These are phyloP conservation scores for Syzygium aqueum DNA, from an alignment of 345 rosid species.

Conservation along the genomic window DNA sequence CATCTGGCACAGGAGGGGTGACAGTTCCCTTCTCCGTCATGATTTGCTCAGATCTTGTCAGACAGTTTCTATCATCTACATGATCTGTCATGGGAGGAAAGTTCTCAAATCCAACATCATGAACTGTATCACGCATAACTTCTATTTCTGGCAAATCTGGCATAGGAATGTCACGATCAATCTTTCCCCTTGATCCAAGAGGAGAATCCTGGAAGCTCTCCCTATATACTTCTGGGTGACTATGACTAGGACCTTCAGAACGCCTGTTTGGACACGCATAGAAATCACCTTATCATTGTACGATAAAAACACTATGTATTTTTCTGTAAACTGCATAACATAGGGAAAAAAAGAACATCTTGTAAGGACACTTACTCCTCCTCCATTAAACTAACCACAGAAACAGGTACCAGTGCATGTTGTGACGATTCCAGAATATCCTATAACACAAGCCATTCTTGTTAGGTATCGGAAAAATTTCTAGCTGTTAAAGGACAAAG, in stretches of 20 bases:
- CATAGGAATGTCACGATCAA: slow-evolving; percentile 13
- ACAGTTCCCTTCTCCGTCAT: slow-evolving; percentile 28
- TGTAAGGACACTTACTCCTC: not conserved
- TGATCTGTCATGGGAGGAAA: slow-evolving; percentile 15
- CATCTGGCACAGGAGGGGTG: slow-evolving; percentile 30
- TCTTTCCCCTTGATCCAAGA: not conserved
- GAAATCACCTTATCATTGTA: not conserved
- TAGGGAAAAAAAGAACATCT: not conserved
- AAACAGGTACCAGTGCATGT: not conserved
- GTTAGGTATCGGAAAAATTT: not conserved
- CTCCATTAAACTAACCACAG: not conserved
- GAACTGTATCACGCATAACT: slow-evolving; percentile 42
- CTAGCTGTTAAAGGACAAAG: not conserved
- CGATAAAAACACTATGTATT: not conserved
- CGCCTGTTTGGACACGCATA: not conserved
- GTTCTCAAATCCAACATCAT: slow-evolving; percentile 18
- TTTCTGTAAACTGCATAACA: not conserved
- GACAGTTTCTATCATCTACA: slow-evolving; percentile 2
- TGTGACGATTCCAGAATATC: not conserved
- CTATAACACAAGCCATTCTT: not conserved
- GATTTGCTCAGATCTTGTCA: slow-evolving; percentile 20
- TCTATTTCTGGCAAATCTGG: slow-evolving; percentile 44
- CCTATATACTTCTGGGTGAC: slow-evolving; percentile 23
- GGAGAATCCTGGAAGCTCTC: slow-evolving; percentile 11
- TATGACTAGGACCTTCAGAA: not conserved